A percentile compares a stretch with the other conserved stretches of the same genome.
These are phyloP conservation scores for Boletus semigastroideus DNA, from an alignment of 1,284 basidiomycete species.

Conservation along the genomic window DNA sequence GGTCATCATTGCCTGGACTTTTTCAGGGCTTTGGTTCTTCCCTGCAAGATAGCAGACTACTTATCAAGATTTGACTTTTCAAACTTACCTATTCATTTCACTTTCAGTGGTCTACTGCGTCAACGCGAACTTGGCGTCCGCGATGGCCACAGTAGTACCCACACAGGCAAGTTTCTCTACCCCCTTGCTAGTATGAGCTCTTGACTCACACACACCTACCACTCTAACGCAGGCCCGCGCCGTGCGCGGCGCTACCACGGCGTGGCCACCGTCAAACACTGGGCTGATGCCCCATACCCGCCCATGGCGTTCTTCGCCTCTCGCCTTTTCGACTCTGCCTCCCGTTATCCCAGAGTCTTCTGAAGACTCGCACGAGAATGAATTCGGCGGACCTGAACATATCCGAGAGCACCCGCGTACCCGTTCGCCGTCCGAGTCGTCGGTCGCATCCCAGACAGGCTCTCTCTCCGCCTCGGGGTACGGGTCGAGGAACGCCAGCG, in stretches of 20 bases:
- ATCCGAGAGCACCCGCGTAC: neutral
- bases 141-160: neutral
- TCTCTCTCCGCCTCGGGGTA: slow-evolving; percentile 16
- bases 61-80: neutral
- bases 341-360: slow-evolving; percentile 21
- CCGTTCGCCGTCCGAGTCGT: slow-evolving; percentile 15
- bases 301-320: slow-evolving; percentile 30
- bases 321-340: slow-evolving; percentile 27
- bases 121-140: neutral
- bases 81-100: neutral
- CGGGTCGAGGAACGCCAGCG: slow-evolving; percentile 18
- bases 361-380: slow-evolving; percentile 17
- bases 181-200: neutral
- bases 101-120: no score
- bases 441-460: slow-evolving; percentile 18
- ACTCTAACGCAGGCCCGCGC: slow-evolving; percentile 15
- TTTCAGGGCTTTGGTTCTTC: slow-evolving; percentile 3
- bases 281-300: slow-evolving; percentile 16
- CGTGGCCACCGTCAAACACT: slow-evolving; percentile 10
- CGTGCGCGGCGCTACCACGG: slow-evolving; percentile 13
- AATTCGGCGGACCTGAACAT: neutral
- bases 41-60: neutral
- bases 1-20: neutral
- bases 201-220: neutral
- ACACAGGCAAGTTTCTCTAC: slow-evolving; percentile 3